Evolutionary conservation across 2,329 filamentous ascomycete genomes (phyloP), one percentile per base, ranked within the genome.

Genomic region (Aspergillus chevalieri): DNA sequence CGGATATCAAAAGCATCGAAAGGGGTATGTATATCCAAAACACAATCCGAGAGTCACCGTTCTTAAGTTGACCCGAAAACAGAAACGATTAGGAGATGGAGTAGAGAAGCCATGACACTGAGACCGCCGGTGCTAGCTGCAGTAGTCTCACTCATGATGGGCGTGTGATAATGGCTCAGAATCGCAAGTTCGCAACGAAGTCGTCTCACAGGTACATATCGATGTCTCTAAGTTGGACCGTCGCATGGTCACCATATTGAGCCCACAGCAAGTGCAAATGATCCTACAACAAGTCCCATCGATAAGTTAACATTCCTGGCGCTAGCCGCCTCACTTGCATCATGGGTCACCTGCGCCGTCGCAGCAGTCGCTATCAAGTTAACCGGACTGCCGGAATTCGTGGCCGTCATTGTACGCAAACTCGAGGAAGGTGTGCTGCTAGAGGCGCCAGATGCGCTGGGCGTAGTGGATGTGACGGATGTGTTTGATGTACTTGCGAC

Each of bases 221-320:
- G 26, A 30, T 10, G 10, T 30, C 10, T 30, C 26, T 4, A 10
- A 30, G 10, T 30, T 5, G 26, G 9, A 17, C 34, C 34, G 8
- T 36, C n/a, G 8, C 8, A n/a, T 36, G 21, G 5, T 41, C 8
- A 22, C 38, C 26, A 30, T 30, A 22, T 14, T 50, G 38, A 10
- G 28, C 67, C 68, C 54, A 73, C 42, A 49, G 69, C 53, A 47
- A 70, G 54, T 42, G 67, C 68, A 42, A 73, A 56, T 14, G 67
- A 69, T 38, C 70, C 69, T 17, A 66, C 68, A 21, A 65, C 57
- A 7, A 71, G 53, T 14, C 63, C 65, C 38, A 22, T 10, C 26
- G 22, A 17, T 48, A 69, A 53, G 47, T 46, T 52, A 38, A 53
- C 56, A 47, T 54, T 57, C 26, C 56, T 55, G 19, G 58, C 41